Evolutionary conservation across 2,329 filamentous ascomycete genomes (phyloP).

Genomic region (Coniochaeta sp.): DNA sequence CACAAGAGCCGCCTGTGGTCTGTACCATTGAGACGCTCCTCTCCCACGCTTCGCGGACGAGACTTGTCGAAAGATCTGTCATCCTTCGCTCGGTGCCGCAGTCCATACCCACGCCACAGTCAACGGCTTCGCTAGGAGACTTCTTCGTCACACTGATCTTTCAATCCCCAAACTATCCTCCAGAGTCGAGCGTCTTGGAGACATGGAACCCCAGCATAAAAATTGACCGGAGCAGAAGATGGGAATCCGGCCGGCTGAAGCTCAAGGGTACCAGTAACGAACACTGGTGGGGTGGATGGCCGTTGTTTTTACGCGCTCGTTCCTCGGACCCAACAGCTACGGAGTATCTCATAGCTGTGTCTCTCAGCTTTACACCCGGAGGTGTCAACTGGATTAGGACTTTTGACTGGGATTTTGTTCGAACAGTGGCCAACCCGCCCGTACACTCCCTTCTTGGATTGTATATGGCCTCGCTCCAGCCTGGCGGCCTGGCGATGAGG

Average conservation of each 20-base stretch:
- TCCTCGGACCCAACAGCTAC: background rate
- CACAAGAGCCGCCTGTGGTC: background rate
- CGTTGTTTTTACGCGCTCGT: background rate
- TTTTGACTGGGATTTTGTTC: background rate
- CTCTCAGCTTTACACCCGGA: background rate
- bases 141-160: background rate
- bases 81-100: background rate
- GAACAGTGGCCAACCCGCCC: background rate
- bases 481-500: background rate
- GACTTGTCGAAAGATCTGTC: background rate
- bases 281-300: background rate
- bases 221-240: background rate
- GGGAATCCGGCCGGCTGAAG: background rate
- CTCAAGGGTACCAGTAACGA: background rate
- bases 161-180: background rate
- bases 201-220: background rate
- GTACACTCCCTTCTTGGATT: background rate
- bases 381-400: background rate
- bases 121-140: background rate
- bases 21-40: background rate
- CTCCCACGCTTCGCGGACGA: background rate
- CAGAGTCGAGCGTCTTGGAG: background rate
- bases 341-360: background rate
- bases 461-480: background rate
- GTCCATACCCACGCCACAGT: background rate